Base-by-base conservation (phyloP, 441 rosid species). In the Eruca vesicaria region DNA sequence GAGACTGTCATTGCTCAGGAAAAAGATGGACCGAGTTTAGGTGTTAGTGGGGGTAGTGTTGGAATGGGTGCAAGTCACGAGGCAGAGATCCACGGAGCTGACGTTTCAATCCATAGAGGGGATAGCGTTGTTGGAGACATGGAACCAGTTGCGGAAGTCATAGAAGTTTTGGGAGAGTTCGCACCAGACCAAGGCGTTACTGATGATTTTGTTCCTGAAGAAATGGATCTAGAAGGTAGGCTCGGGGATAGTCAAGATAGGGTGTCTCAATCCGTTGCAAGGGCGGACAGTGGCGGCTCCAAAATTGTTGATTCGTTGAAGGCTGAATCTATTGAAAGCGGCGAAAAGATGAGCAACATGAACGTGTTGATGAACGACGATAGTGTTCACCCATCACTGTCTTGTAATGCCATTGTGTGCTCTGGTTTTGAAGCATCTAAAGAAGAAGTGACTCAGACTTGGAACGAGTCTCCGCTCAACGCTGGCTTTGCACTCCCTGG, bases 41-140 rank as follows among this genome's bases (percentile, higher is more conserved):
- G 98, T 73, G 83, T 94, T 59, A 96, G 99, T 79, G 99, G 98
- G 68, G 99, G 98, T 70, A 94, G 99, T 80, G 96, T 96, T 59
- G 99, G 99, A 55, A 94, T 96, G 99, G 95, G 99, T 82, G 98
- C 95, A 76, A 96, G 98, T 80, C 97, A 96, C 78, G 99, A 96
- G 86, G 99, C 99, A 66, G 98, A 96, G 83, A 96, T 96, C 79
- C 97, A 84, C 50, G 99, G 99, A 45, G 90, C 96, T 78, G 99
- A 94, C 79, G 83, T 82, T 74, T 96, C 96, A 68, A 90, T 91
- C 66, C 98, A 90, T 74, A 90, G 98, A 87, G 82, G 94, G 63
- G 84, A 89, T 64, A 94, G 99, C 84, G 89, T 92, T 52, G 93
- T 92, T 62, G 98, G 99, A 65, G 96, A 92, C 78, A 83, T 88